These are phyloP conservation scores for Trichoderma cornu-damae DNA, from an alignment of 2,329 filamentous ascomycete genomes.

Conservation along the genomic window DNA sequence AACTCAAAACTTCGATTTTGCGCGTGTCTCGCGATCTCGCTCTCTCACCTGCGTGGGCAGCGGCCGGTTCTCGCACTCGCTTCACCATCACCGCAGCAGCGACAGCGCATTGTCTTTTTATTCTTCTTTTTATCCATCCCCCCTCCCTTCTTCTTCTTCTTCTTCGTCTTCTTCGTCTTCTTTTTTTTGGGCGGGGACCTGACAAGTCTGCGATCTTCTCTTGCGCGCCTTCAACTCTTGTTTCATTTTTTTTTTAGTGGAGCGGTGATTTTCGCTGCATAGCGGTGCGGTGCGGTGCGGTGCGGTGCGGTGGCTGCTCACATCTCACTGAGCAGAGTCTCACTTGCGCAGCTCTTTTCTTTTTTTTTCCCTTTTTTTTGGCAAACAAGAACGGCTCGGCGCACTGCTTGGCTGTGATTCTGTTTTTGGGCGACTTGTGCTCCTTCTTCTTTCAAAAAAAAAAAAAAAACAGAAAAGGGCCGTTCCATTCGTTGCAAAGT, in stretches of 20 bases:
- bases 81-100: not conserved
- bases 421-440: not conserved
- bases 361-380: too few relatives aligned
- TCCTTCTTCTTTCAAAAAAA: too few relatives aligned
- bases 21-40: not conserved
- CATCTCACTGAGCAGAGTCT: not conserved
- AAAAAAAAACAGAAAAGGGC: too few relatives aligned
- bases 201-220: not conserved
- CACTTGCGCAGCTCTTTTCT: not conserved
- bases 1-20: too few relatives aligned
- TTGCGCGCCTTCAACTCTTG: not conserved
- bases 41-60: conserved; percentile 2
- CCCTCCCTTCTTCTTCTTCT: too few relatives aligned
- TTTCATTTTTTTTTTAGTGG: not conserved
- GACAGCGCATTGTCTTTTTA: too few relatives aligned
- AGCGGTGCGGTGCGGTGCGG: conserved; percentile 1
- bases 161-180: too few relatives aligned
- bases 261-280: conserved; percentile 2
- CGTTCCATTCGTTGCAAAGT: not conserved
- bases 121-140: too few relatives aligned
- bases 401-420: not conserved
- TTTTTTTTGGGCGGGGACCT: not conserved
- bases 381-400: not conserved
- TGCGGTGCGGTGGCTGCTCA: not conserved
- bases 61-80: not conserved